A percentile compares a stretch with the other conserved stretches of the same genome.
phyloP scores from a whole-genome alignment of 768 basidiomycete genomes.

The Dacryopinax primogenitus region DNA sequence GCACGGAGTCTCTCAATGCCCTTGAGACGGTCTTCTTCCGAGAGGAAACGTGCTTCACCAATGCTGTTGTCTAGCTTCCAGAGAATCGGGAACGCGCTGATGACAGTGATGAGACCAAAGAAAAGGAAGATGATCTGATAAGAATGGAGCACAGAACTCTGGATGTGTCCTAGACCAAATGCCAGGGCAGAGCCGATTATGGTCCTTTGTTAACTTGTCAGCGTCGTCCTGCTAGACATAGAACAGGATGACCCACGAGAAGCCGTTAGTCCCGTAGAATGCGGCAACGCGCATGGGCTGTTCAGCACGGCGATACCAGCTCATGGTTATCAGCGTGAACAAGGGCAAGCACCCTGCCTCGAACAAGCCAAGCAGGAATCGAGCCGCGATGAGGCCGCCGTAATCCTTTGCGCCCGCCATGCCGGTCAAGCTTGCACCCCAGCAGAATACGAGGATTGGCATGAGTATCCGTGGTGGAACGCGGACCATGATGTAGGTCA shows the following conservation, averaged over 20 bases:
- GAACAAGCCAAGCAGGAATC: constrained; percentile 29
- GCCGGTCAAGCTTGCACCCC: constrained; percentile 20
- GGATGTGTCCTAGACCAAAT: constrained; percentile 11
- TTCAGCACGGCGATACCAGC: constrained; percentile 22
- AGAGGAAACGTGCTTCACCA: constrained; percentile 18
- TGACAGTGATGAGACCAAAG: constrained; percentile 6
- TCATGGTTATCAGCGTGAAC: constrained; percentile 26
- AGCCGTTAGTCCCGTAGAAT: constrained; percentile 16
- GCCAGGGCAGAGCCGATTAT: constrained; percentile 10
- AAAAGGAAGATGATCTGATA: constrained; percentile 20
- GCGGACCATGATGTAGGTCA: constrained; percentile 4
- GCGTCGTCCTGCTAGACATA: too few relatives aligned
- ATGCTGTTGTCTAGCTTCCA: constrained; percentile 19
- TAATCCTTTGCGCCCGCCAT: constrained; percentile 22
- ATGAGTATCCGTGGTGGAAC: not conserved
- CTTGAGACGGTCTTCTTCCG: constrained; percentile 19
- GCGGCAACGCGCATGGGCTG: constrained; percentile 21
- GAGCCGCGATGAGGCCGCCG: constrained; percentile 22
- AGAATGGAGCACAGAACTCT: constrained; percentile 8
- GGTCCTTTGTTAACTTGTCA: too few relatives aligned
- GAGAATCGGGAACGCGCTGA: not conserved
- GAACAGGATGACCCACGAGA: not conserved
- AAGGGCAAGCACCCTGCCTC: constrained; percentile 27
- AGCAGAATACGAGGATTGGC: constrained; percentile 17
- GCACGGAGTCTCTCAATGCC: constrained; percentile 21